phyloP scores from a whole-genome alignment of 805 yeast species.

The Metschnikowia dekortorum region DNA sequence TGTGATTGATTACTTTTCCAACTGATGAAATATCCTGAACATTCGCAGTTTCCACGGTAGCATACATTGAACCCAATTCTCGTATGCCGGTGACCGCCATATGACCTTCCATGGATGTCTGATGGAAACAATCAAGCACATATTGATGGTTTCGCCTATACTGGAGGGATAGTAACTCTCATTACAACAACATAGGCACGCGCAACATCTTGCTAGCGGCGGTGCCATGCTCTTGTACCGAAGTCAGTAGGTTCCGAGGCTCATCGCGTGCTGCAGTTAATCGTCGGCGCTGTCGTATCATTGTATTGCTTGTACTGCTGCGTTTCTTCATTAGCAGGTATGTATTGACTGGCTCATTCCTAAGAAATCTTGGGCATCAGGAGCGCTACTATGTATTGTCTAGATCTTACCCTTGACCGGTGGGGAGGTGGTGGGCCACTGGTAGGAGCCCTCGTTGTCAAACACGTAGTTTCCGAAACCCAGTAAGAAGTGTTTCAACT shows the following conservation, averaged over 20 bases:
- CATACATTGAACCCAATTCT: conserved; percentile 81
- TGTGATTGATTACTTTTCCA: conserved; percentile 20
- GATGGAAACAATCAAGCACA: conserved; percentile 35
- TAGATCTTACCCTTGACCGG: conserved; percentile 27
- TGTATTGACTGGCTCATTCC: too few relatives aligned
- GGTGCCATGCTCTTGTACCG: too few relatives aligned
- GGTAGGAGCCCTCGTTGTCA: conserved; percentile 60
- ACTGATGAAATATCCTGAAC: conserved; percentile 76
- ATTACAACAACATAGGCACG: too few relatives aligned
- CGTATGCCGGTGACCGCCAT: conserved; percentile 83
- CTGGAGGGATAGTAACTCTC: too few relatives aligned
- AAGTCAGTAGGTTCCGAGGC: too few relatives aligned
- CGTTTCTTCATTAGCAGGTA: too few relatives aligned
- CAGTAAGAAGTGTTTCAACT: conserved; percentile 55
- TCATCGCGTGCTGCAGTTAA: too few relatives aligned
- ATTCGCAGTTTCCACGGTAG: conserved; percentile 98
- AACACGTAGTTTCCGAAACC: conserved; percentile 57
- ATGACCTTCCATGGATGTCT: conserved; percentile 91
- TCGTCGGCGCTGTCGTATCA: too few relatives aligned
- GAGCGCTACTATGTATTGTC: neutral
- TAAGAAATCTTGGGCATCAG: too few relatives aligned
- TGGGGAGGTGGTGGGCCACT: conserved; percentile 84
- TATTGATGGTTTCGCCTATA: neutral
- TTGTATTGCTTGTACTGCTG: too few relatives aligned
- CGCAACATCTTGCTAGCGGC: too few relatives aligned